Base-by-base conservation (phyloP, 495 filamentous ascomycete species). In the Neurospora intermedia region DNA sequence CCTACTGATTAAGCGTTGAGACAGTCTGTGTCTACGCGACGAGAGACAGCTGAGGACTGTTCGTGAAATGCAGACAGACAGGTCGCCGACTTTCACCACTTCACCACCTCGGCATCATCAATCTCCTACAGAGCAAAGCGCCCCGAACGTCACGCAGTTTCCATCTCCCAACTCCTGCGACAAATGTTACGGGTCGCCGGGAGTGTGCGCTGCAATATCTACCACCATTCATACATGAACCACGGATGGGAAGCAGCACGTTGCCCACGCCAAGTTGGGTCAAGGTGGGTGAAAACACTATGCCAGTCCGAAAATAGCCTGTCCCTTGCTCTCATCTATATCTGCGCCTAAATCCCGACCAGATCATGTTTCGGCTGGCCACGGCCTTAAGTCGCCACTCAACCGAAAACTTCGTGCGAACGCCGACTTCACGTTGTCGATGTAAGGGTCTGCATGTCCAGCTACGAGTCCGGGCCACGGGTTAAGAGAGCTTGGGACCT, bases 271-370 rank as follows among this genome's bases (percentile, higher is more conserved):
- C 54, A 66, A 66, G 54, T 66, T 35, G 54, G 54, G 27, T 35
- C 27, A 66, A 73, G 69, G 69, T 43, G 69, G 35, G 27, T 71
- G 42, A 59, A 74, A 75, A 72, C 73, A 73, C 69, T 66, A 74
- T 69, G 69, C 15, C 69, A n/a, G 70, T 75, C 79, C 79, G 78
- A 81, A 81, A 81, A 81, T 81, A 81, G 78, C 72, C n/a, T 20
- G 54, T 23, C 43, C 40, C 41, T 31, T 48, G 20, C 43, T 70
- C 59, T 38, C 16, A 31, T 35, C 43, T 39, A 39, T 66, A 10
- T 20, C 69, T 39, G 71, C n/a, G 27, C 13, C 54, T 66, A 27
- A 66, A 66, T 15, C 54, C 27, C 54, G 0, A 66, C 27, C 27
- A 66, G 35, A 43, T 42, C n/a, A 43, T 59, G 71, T 35, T 70